Base-by-base conservation (phyloP, 495 filamentous ascomycete genomes). In the Bombardia bombarda region DNA sequence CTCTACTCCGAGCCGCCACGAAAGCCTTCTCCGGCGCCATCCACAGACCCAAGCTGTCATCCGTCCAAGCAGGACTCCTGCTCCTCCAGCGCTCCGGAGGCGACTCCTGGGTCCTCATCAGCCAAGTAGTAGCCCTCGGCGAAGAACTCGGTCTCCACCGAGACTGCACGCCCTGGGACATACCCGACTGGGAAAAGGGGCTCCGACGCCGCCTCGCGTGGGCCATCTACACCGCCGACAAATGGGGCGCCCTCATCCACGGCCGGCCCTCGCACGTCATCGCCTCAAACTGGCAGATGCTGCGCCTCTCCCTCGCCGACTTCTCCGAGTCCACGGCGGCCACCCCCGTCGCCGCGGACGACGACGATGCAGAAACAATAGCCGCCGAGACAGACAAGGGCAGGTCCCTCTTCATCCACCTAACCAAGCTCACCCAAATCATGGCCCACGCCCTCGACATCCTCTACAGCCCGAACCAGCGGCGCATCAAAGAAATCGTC, bases 141-240 rank as follows among this genome's bases (percentile, higher is more conserved):
- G 78, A 86, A 53, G 77, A 82, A 44, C 68, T 87, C 1, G 83
- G 83, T 14, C 67, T 87, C 24, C 82, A 87, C 51, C 72, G 83
- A 10, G 82, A 87, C 57, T 84, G 80, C 51, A 69, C 77, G 3
- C 58, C 63, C 19, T 86, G 83, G 83, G 75, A 77, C 16, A 82
- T 88, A 30, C 84, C 84, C 1, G 57, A 63, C 3, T 87, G 84
- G 84, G 83, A 86, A 52, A 76, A 78, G 36, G 78, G 82, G 0
- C 65, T 86, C 13, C 72, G 83, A 22, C 77, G 81, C 46, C 72
- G 84, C 2, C 66, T 88, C 9, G 83, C 78, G 40, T 87, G 84
- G 82, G 83, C 82, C 0, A 62, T 88, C 17, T 87, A 78, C 51
- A 79, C 82, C 72, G 81, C 85, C 47, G 84, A 88, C 45, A 87